Conservation (phyloP, 2,329 filamentous ascomycete genomes). For the Cladosporium phlei region DNA sequence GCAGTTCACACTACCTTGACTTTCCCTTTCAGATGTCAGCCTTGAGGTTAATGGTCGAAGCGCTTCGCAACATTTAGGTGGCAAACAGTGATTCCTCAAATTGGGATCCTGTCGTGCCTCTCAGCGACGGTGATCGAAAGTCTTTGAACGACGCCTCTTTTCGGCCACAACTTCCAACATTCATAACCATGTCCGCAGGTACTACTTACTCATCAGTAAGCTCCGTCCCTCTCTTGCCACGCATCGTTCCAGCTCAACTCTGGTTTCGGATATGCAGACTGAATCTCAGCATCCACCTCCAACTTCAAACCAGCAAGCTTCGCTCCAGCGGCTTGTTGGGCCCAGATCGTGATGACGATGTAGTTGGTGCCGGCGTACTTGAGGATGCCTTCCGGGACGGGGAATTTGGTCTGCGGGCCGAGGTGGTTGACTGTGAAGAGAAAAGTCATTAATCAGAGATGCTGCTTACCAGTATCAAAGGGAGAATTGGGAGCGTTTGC, state of each 20-base stretch:
- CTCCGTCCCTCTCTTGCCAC: constrained; percentile 3
- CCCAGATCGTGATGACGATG: constrained; percentile 62
- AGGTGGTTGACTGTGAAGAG: constrained; percentile 51
- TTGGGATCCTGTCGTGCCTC: too few relatives aligned
- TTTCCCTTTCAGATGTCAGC: too few relatives aligned
- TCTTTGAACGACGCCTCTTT: too few relatives aligned
- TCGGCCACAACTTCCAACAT: too few relatives aligned
- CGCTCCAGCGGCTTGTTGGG: constrained; percentile 50
- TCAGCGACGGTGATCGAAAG: too few relatives aligned
- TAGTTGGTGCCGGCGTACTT: constrained; percentile 64
- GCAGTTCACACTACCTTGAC: too few relatives aligned
- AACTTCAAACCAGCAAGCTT: constrained; percentile 52
- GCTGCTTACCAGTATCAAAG: neutral
- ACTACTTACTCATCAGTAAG: too few relatives aligned
- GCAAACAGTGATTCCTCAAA: too few relatives aligned
- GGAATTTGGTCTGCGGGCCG: constrained; percentile 63
- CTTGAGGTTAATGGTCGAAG: too few relatives aligned
- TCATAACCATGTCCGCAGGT: too few relatives aligned
- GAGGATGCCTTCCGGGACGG: constrained; percentile 65
- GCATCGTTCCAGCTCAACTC: constrained; percentile 8
- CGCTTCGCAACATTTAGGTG: too few relatives aligned
- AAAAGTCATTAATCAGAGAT: neutral
- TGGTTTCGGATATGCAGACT: constrained; percentile 37
- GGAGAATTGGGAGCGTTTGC: too few relatives aligned
- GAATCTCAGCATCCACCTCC: constrained; percentile 46